Evolutionary conservation across 805 yeast species (phyloP), one percentile per base, ranked within the genome.

Genomic region (Wickerhamomyces subpelliculosus): DNA sequence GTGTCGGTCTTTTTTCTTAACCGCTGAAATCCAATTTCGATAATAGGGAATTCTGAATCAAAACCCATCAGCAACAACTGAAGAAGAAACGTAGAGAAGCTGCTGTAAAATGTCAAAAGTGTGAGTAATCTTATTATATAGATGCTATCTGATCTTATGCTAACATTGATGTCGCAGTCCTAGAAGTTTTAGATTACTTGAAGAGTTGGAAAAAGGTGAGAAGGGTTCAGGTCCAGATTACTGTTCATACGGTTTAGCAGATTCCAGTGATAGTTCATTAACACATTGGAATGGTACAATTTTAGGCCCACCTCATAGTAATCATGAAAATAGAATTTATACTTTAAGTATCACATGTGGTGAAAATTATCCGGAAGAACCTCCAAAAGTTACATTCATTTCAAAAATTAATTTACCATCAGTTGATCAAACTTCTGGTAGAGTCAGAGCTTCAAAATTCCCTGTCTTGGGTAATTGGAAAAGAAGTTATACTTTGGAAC

Each of bases 241-340:
- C 13, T 89, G 96, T 59, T 90, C 97, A 18, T 87, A 93, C 54
- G 99, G 99, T 0, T 72, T 93, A 34, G 79, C 86, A 19, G 90
- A 86, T 52, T 79, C 83, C 45, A 95, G 85, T 52, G 99, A 93
- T 58, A 85, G 89, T 48, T 68, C 88, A 36, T 86, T 93, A 95
- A 84, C 95, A 10, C 64, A 82, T 52, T 93, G 99, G 99, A 93
- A 89, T 63, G 98, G 97, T 11, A 93, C 99, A 25, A 90, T 93
- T 37, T 68, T 93, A 47, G 99, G 99, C 0, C 98, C 99, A 4
- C 98, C 98, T 26, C 95, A 84, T 54, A 76, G 78, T 35, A 67
- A 75, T 21, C 97, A 90, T 59, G 97, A 89, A 60, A 93, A 93
- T 62, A 73, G 98, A 56, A 93, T 93, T 45, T 93, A 93, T 60